phyloP scores from a whole-genome alignment of 2,329 filamentous ascomycete genomes.

The Lomentospora prolificans region DNA sequence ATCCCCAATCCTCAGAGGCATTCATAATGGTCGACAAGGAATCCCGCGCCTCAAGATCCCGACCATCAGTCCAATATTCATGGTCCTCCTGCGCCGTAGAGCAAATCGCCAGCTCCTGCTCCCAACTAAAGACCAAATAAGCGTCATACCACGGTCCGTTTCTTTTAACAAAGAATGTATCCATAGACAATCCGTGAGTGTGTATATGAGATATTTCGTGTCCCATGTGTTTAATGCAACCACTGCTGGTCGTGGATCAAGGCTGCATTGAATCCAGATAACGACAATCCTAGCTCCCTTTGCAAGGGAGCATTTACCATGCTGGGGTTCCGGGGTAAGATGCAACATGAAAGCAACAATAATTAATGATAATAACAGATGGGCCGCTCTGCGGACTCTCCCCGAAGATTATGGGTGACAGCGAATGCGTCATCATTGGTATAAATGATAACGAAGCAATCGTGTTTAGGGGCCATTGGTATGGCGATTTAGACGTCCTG shows the following conservation, averaged over 20 bases:
- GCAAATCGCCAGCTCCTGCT: constrained; percentile 2
- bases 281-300: not conserved
- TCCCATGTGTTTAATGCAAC: not conserved
- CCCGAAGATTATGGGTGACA: not conserved
- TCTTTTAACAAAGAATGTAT: not conserved
- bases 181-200: not conserved
- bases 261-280: not conserved
- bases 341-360: constrained; percentile 2
- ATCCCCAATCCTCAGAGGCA: constrained; percentile 3
- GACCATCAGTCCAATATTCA: not conserved
- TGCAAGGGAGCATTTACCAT: not conserved
- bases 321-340: not conserved
- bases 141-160: not conserved
- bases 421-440: not conserved
- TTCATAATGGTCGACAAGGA: constrained; percentile 6
- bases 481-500: not conserved
- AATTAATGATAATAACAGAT: constrained; percentile 3
- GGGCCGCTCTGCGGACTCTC: constrained; percentile 1
- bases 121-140: constrained; percentile 5
- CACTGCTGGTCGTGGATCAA: not conserved
- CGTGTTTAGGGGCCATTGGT: not conserved
- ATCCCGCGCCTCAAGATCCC: constrained; percentile 2
- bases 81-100: not conserved
- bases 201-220: not conserved
- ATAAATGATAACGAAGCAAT: not conserved